Conservation (phyloP, 495 filamentous ascomycete genomes). For the Immersiella caudata region DNA sequence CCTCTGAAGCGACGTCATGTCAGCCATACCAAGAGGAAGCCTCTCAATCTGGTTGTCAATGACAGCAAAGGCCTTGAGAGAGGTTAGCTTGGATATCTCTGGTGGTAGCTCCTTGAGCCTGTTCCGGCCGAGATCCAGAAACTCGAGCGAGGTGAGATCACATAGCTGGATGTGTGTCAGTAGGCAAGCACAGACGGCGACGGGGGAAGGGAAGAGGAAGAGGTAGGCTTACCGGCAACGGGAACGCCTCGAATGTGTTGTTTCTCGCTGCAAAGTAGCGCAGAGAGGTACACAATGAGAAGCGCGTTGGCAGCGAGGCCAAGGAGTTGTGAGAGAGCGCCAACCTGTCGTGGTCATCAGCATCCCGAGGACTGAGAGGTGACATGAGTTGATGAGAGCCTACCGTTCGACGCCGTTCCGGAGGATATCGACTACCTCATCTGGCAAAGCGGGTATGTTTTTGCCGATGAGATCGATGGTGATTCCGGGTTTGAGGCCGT, state of each 20-base stretch:
- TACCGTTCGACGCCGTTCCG: constrained; percentile 81
- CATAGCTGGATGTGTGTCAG: constrained; percentile 51
- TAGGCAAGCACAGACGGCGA: too few relatives aligned
- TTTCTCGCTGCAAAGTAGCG: constrained; percentile 79
- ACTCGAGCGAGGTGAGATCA: constrained; percentile 80
- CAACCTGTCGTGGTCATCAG: constrained; percentile 51
- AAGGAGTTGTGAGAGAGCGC: constrained; percentile 78
- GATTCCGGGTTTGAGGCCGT: constrained; percentile 63
- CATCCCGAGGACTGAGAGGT: not conserved
- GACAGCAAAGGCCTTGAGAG: constrained; percentile 71
- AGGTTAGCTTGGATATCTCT: constrained; percentile 71
- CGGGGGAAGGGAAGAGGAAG: constrained; percentile 49
- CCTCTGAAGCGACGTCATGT: constrained; percentile 82
- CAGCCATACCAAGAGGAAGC: constrained; percentile 75
- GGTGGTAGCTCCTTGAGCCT: constrained; percentile 73
- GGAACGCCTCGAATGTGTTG: constrained; percentile 77
- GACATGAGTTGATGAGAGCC: constrained; percentile 17
- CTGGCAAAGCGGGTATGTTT: constrained; percentile 69
- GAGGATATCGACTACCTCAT: constrained; percentile 76
- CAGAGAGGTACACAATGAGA: constrained; percentile 73
- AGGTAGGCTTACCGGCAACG: constrained; percentile 40
- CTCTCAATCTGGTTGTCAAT: constrained; percentile 81
- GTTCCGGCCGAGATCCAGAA: constrained; percentile 85
- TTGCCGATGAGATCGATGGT: constrained; percentile 78
- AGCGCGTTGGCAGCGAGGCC: constrained; percentile 66